A percentile compares a stretch with the other conserved stretches of the same genome.
phyloP scores from a whole-genome alignment of 108 stramenopile genomes.

The Bacterosira constricta region DNA sequence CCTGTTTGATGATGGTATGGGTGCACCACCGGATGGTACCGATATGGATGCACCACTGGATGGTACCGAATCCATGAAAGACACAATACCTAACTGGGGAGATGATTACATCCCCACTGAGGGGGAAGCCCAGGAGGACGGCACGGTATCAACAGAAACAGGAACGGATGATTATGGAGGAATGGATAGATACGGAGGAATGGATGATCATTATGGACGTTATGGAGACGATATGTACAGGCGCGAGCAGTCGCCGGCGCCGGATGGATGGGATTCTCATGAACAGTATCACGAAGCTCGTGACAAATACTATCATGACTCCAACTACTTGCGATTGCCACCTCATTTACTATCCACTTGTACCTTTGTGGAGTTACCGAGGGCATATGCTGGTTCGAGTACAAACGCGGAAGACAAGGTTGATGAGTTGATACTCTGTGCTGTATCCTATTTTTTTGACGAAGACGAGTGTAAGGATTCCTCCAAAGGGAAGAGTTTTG shows the following conservation, averaged over 20 bases:
- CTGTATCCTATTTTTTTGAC: constrained; percentile 84
- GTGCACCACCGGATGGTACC: constrained; percentile 40
- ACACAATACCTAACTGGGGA: constrained; percentile 1
- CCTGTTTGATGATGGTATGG: constrained; percentile 32
- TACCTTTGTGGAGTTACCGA: constrained; percentile 67
- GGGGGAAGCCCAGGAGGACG: constrained; percentile 1
- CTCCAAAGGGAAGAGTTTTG: constrained; percentile 50
- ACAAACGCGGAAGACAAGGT: constrained; percentile 43
- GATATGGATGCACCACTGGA: constrained; percentile 38
- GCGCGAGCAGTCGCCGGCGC: constrained; percentile 1
- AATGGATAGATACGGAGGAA: constrained; percentile 15
- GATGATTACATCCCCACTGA: constrained; percentile 39
- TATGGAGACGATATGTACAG: constrained; percentile 47
- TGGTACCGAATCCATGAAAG: constrained; percentile 17
- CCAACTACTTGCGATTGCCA: constrained; percentile 76
- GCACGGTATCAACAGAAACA: neutral
- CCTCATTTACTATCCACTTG: constrained; percentile 75
- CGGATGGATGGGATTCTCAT: constrained; percentile 47
- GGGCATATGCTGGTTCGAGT: constrained; percentile 42
- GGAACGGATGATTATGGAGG: constrained; percentile 34
- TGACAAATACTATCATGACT: constrained; percentile 74
- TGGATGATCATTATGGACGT: constrained; percentile 4
- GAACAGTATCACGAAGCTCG: constrained; percentile 51
- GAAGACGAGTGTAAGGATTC: constrained; percentile 84
- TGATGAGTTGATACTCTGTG: constrained; percentile 71